phyloP scores from a whole-genome alignment of 768 basidiomycete genomes.

The Clavulina sp. region DNA sequence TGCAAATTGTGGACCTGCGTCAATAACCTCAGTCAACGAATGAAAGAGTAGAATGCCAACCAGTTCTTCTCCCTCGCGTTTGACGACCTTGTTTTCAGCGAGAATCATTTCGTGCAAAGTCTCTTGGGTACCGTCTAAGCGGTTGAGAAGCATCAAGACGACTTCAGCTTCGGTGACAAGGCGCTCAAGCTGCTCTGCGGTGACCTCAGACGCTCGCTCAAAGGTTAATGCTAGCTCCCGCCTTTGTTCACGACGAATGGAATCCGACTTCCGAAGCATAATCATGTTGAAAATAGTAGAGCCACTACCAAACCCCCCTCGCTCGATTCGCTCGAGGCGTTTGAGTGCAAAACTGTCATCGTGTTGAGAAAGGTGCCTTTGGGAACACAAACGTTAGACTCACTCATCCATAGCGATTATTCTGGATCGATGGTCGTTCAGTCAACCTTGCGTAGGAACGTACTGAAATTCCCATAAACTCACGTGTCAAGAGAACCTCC shows the following conservation, averaged over 20 bases:
- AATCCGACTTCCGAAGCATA: slow-evolving; percentile 14
- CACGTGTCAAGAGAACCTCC: slow-evolving; percentile 59
- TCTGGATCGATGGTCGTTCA: slow-evolving; percentile 19
- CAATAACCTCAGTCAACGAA: background rate
- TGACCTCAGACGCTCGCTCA: background rate
- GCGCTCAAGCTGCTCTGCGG: slow-evolving; percentile 33
- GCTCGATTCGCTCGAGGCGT: slow-evolving; percentile 15
- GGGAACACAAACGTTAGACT: slow-evolving; percentile 40
- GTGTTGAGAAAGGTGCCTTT: background rate
- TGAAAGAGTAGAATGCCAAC: background rate
- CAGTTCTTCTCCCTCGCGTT: slow-evolving; percentile 31
- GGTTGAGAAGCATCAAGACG: slow-evolving; percentile 36
- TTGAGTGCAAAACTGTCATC: background rate
- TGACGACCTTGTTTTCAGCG: slow-evolving; percentile 36
- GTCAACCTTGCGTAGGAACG: background rate
- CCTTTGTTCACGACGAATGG: slow-evolving; percentile 4
- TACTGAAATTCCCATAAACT: slow-evolving; percentile 14
- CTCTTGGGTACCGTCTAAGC: slow-evolving; percentile 41
- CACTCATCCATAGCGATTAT: slow-evolving; percentile 61
- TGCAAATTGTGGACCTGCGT: background rate
- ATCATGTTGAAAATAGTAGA: too few relatives aligned
- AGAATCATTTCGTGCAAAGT: slow-evolving; percentile 39
- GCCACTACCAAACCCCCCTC: too few relatives aligned
- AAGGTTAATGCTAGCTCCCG: slow-evolving; percentile 22
- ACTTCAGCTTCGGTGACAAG: slow-evolving; percentile 52